A percentile compares a stretch with the other conserved stretches of the same genome.
Evolutionary conservation across 345 rosid genomes (phyloP).

Genomic region (Jatropha curcas): DNA sequence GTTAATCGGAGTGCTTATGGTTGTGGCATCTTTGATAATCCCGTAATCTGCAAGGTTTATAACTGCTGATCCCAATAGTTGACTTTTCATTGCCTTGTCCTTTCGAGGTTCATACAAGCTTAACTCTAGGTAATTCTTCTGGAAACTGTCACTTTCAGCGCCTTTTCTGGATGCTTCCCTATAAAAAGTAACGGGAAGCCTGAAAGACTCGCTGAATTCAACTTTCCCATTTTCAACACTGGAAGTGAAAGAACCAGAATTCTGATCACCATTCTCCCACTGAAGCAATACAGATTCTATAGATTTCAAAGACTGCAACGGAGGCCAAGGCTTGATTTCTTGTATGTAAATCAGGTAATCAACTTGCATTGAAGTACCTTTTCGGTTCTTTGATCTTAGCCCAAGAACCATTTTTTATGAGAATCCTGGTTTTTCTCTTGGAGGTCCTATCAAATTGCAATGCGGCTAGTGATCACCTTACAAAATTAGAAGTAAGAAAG

Average conservation of each 20-base stretch:
- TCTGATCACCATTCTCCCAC: conserved; percentile 73
- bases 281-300: conserved; percentile 62
- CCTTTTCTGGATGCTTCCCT: conserved; percentile 52
- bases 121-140: conserved; percentile 70
- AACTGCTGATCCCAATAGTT: conserved; percentile 69
- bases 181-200: conserved; percentile 50
- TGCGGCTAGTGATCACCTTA: conserved; percentile 21
- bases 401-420: conserved; percentile 63
- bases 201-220: conserved; percentile 61
- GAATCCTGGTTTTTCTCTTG: conserved; percentile 15
- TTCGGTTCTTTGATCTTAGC: conserved; percentile 55
- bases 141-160: conserved; percentile 43
- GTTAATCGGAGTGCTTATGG: conserved; percentile 51
- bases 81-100: conserved; percentile 65
- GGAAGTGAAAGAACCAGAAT: conserved; percentile 61
- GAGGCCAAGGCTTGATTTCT: conserved; percentile 87
- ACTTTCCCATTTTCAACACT: conserved; percentile 56
- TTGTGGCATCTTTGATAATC: conserved; percentile 43
- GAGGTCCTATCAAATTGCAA: conserved; percentile 25
- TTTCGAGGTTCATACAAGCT: conserved; percentile 64
- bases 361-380: conserved; percentile 34
- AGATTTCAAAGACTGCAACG: conserved; percentile 46
- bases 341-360: conserved; percentile 49
- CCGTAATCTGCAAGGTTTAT: conserved; percentile 84
- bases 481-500: neutral